Percentiles rank a stretch among this genome's conserved stretches.
Conservation (phyloP, 2,329 filamentous ascomycete genomes). For the Alternaria brassicae region DNA sequence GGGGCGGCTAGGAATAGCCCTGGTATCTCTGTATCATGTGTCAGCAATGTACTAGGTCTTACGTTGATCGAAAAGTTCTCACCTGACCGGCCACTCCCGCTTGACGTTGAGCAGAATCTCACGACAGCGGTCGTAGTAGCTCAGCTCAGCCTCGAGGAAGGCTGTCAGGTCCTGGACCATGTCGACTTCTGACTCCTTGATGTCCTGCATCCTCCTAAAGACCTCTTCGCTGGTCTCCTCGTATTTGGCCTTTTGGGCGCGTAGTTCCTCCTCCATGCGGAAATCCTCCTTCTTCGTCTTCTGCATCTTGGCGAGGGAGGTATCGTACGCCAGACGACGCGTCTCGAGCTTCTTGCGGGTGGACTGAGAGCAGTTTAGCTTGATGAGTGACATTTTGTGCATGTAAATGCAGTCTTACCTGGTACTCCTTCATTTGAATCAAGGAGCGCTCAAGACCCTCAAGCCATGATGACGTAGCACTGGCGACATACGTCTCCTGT, state of each 20-base stretch:
- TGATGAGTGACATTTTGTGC: background rate
- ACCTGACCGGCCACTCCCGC: conserved; percentile 72
- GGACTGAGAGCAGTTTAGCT: conserved; percentile 56
- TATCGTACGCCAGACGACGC: conserved; percentile 87
- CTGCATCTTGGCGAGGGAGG: conserved; percentile 86
- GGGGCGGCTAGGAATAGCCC: conserved; percentile 47
- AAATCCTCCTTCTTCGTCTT: conserved; percentile 95
- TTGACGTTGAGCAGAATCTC: conserved; percentile 78
- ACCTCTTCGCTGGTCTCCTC: conserved; percentile 96
- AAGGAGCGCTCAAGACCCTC: conserved; percentile 89
- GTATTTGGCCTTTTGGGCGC: conserved; percentile 91
- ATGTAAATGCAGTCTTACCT: conserved; percentile 63
- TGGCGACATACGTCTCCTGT: conserved; percentile 81
- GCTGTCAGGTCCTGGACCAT: conserved; percentile 78
- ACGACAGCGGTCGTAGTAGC: conserved; percentile 88
- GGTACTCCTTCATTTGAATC: conserved; percentile 97
- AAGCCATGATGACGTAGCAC: conserved; percentile 83
- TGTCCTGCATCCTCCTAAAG: conserved; percentile 90
- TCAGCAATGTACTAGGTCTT: conserved; percentile 23
- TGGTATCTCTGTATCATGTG: conserved; percentile 32
- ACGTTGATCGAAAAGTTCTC: conserved; percentile 32
- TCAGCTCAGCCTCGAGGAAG: conserved; percentile 87
- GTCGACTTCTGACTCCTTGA: conserved; percentile 89
- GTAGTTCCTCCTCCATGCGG: conserved; percentile 88
- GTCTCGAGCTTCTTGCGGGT: conserved; percentile 94